Base-by-base conservation (phyloP, 495 filamentous ascomycete species). In the Rhizodiscina lignyota region DNA sequence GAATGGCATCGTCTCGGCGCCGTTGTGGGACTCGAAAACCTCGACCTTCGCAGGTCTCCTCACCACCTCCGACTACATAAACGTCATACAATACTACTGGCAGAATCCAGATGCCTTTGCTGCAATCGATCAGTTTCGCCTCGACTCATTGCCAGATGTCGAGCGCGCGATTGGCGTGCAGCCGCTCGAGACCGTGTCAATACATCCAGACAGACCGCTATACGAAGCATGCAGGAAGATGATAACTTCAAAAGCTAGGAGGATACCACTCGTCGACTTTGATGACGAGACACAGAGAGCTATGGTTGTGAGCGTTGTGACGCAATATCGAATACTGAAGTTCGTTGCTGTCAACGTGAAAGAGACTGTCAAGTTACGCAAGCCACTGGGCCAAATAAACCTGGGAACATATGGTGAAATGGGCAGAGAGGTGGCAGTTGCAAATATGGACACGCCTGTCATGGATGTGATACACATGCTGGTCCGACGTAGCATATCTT, bases 71-170 rank as follows among this genome's bases (percentile, higher is more conserved):
- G 89, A 99, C 56, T 99, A 89, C 55, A 81, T 99, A 63, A 99
- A 99, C 53, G 79, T 99, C 37, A 91, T 99, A 35, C 91, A 96
- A 59, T 99, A 96, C 56, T 96, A 96, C 62, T 96, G 89, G 74
- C 87, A 96, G 60, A 92, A 87, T 47, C 91, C 91, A 12, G 82
- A 87, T 30, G 77, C 83, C 10, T 67, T 99, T 36, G 72, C 75
- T 37, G 69, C 85, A 50, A 78, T 96, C 50, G 89, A 96, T 50
- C 79, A 93, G 51, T 96, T 99, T 58, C 81, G 83, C 22, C 62
- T 99, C 33, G 85, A 82, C 61, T 93, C 82, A 50, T 72, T 99
- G 34, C 68, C 86, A 67, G 89, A 96, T 36, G 83, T 99, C 41
- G 89, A 99, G 61, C 81, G 75, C 45, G 85, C 87, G 26, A 77